Conservation (phyloP, 352 stramenopile genomes). For the Phytophthora agathidicida region DNA sequence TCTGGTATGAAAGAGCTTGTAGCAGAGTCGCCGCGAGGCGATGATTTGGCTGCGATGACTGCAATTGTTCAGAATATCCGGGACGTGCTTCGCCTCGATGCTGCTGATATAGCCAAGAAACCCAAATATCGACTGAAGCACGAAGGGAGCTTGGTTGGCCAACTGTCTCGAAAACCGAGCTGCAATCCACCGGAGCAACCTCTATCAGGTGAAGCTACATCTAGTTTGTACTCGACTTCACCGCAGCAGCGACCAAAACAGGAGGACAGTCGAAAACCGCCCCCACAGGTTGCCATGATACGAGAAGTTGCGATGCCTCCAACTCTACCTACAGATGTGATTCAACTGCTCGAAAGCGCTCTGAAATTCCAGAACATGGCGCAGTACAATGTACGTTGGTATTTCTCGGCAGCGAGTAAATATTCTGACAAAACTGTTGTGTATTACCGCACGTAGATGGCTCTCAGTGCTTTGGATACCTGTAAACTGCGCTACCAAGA, state of each 20-base stretch:
- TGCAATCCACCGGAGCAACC: not conserved
- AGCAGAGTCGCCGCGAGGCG: slow-evolving; percentile 11
- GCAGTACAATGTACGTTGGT: slow-evolving; percentile 61
- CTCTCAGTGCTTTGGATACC: slow-evolving; percentile 52
- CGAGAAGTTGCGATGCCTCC: slow-evolving; percentile 60
- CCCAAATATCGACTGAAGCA: slow-evolving; percentile 26
- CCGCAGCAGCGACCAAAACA: not conserved
- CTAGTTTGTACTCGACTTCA: not conserved
- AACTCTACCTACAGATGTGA: slow-evolving; percentile 36
- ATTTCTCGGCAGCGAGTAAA: not conserved
- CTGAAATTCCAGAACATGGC: slow-evolving; percentile 71
- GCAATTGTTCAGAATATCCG: slow-evolving; percentile 39
- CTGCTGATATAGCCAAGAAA: slow-evolving; percentile 21
- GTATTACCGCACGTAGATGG: slow-evolving; percentile 57
- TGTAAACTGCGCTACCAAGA: slow-evolving; percentile 45
- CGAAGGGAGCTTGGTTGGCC: slow-evolving; percentile 20
- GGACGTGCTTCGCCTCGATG: slow-evolving; percentile 28
- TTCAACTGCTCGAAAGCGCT: slow-evolving; percentile 56
- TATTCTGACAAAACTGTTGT: not conserved
- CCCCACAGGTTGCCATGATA: slow-evolving; percentile 61
- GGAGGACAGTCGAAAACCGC: slow-evolving; percentile 15
- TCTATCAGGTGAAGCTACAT: not conserved
- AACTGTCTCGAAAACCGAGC: slow-evolving; percentile 19
- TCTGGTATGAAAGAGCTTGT: not conserved
- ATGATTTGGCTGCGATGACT: slow-evolving; percentile 23